Base-by-base conservation (phyloP, 2,329 filamentous ascomycete species). In the Fonsecaea monophora region DNA sequence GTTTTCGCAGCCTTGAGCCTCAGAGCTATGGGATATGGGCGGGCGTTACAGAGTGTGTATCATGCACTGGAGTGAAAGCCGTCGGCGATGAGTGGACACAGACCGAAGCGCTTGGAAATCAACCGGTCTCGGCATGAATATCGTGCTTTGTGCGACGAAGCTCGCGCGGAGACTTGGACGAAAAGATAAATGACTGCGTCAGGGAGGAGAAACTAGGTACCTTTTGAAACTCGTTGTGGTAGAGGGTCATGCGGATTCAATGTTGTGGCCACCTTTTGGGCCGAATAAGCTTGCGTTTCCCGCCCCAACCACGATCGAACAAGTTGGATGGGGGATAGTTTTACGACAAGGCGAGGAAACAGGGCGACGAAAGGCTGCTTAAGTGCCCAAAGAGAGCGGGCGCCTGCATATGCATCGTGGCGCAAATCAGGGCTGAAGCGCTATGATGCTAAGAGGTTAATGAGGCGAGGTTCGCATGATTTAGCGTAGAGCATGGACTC, bases 321-420 rank as follows among this genome's bases (percentile, higher is more conserved):
- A 35, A 35, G n/a, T 9, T 54, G 25, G 34, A 54, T 35, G 30
- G 25, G 34, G 18, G 53, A 53, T 9, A 15, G 32, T 32, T n/a
- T 37, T 54, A 18, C 45, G 32, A 40, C 32, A 38, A 30, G n/a
- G 40, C 30, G 13, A 62, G 53, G 21, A 30, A 59, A 45, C 13
- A 45, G n/a, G 25, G 54, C 40, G 42, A 50, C 59, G 32, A 62
- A 62, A 50, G 64, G 30, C 40, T 40, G n/a, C 13, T 53, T 50
- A 50, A 58, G 48, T 38, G 37, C 25, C 64, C 12, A 37, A 37
- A 62, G n/a, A 45, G 30, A 18, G 12, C 37, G 53, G 53, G 56
- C 62, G 56, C 35, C n/a, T 60, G 62, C 62, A 60, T 48, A 60
- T 60, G 56, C 57, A 60, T 34, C 42, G 34, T 30, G 18, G 50